phyloP scores from a whole-genome alignment of 2,329 filamentous ascomycete genomes.

The Colletotrichum incanum region DNA sequence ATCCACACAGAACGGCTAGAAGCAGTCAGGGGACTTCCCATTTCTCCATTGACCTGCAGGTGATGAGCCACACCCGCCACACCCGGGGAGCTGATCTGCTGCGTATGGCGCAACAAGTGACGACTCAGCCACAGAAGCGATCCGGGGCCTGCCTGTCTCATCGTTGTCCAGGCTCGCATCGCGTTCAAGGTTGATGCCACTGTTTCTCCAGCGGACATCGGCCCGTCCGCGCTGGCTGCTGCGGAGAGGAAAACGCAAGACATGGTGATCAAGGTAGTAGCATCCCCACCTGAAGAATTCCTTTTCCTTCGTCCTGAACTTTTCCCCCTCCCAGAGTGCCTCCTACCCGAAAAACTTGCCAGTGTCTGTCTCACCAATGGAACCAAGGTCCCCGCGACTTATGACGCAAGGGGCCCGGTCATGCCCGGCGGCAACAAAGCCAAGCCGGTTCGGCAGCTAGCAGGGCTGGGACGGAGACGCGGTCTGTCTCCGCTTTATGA shows the following conservation, averaged over 20 bases:
- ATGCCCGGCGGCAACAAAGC: constrained; percentile 35
- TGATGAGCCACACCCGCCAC: constrained; percentile 40
- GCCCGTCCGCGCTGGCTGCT: constrained; percentile 23
- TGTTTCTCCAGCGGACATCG: constrained; percentile 30
- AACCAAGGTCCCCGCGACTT: constrained; percentile 11
- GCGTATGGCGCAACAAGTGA: constrained; percentile 20
- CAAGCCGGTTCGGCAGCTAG: constrained; percentile 39
- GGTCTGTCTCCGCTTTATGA: constrained; percentile 39
- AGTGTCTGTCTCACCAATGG: constrained; percentile 38
- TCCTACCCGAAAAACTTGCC: constrained; percentile 12
- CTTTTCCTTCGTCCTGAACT: background rate
- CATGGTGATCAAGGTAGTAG: background rate
- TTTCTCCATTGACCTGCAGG: constrained; percentile 4
- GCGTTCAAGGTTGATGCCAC: constrained; percentile 23
- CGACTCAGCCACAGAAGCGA: constrained; percentile 35
- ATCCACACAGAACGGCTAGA: constrained; percentile 21
- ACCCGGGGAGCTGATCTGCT: constrained; percentile 18
- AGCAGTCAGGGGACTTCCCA: constrained; percentile 15
- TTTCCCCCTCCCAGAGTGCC: background rate
- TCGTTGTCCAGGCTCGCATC: background rate
- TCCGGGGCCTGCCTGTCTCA: constrained; percentile 23
- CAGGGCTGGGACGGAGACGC: constrained; percentile 38
- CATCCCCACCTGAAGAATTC: constrained; percentile 12
- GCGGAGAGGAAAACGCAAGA: constrained; percentile 13
- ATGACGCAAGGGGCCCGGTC: constrained; percentile 39